Conservation (phyloP, 352 stramenopile species). For the Aphanomyces astaci region DNA sequence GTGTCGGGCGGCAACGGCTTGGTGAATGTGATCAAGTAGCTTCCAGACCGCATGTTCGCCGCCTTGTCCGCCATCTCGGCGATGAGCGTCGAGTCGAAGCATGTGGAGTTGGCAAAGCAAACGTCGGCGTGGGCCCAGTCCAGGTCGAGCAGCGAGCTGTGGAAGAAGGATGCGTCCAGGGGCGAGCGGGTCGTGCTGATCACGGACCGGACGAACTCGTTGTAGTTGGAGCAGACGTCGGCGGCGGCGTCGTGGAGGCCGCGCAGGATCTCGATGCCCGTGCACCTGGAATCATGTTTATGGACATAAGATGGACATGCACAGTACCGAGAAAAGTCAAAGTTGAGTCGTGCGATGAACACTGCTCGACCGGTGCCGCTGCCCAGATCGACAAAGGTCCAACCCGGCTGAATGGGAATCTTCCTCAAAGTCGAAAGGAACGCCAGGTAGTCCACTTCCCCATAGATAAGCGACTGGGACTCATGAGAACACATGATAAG, state of each 20-base stretch:
- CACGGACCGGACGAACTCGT: slow-evolving; percentile 9
- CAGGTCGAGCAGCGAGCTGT: slow-evolving; percentile 22
- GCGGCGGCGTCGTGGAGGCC: slow-evolving; percentile 30
- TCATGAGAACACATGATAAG: not conserved
- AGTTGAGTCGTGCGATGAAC: slow-evolving; percentile 35
- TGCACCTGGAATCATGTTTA: too few relatives aligned
- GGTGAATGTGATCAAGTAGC: slow-evolving; percentile 37
- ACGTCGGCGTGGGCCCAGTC: slow-evolving; percentile 39
- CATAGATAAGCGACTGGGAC: slow-evolving; percentile 33
- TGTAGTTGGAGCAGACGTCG: slow-evolving; percentile 24
- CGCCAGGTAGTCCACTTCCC: slow-evolving; percentile 33
- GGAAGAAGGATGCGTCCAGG: slow-evolving; percentile 12
- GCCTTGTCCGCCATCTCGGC: slow-evolving; percentile 29
- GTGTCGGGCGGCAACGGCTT: slow-evolving; percentile 27
- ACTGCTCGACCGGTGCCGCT: slow-evolving; percentile 37
- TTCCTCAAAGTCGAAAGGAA: slow-evolving; percentile 29
- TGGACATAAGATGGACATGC: too few relatives aligned
- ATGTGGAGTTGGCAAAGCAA: slow-evolving; percentile 43
- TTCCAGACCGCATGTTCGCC: slow-evolving; percentile 29
- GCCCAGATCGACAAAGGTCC: slow-evolving; percentile 45
- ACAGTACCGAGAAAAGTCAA: slow-evolving; percentile 30
- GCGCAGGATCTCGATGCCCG: slow-evolving; percentile 40
- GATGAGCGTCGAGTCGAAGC: slow-evolving; percentile 40
- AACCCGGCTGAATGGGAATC: slow-evolving; percentile 23
- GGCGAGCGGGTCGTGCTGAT: not conserved